Base-by-base conservation (phyloP, 441 rosid genomes). In the Gossypium gossypioides region DNA sequence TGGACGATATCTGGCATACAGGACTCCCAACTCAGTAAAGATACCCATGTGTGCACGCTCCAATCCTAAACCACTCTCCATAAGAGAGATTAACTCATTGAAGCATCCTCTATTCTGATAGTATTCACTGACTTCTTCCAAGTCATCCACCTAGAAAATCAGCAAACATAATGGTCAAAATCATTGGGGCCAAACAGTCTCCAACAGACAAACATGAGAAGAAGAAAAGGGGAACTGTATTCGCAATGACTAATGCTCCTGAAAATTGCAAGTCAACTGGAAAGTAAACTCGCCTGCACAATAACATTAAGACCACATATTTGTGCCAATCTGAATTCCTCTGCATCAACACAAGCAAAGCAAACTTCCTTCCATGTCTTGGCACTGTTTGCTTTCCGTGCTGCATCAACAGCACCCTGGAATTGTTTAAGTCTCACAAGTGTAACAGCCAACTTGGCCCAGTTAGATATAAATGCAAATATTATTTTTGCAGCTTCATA, bases 11-110 rank as follows among this genome's bases (percentile, higher is more conserved):
- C 99, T 91, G 16, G 99, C 99, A 78, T 96, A 96, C 37, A 96
- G 74, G 73, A 96, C 98, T 80, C 99, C 99, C 87, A 96, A 83
- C 87, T 96, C 98, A 0, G 99, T 96, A 78, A 96, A 96, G 71
- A 96, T 96, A 29, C 99, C 99, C 99, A 96, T 96, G 84, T 96
- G 99, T 63, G 99, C 99, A 37, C 99, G 97, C 82, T 96, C 99
- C 62, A 96, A 83, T 27, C 99, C 99, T 63, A 96, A 79, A 60
- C 99, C 99, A 79, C 99, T 96, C 86, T 96, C 99, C 99, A 93
- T 96, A 60, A 96, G 97, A 70, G 99, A 96, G 73, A 96, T 96
- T 51, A 96, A 79, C 75, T 96, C 99, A 76, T 85, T 96, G 84
- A 96, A 96, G 86, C 96, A 89, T 69, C 99, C 99, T 83, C 97